These are phyloP conservation scores for Kurtzmaniella fragi DNA, from an alignment of 805 yeast species.

Conservation along the genomic window DNA sequence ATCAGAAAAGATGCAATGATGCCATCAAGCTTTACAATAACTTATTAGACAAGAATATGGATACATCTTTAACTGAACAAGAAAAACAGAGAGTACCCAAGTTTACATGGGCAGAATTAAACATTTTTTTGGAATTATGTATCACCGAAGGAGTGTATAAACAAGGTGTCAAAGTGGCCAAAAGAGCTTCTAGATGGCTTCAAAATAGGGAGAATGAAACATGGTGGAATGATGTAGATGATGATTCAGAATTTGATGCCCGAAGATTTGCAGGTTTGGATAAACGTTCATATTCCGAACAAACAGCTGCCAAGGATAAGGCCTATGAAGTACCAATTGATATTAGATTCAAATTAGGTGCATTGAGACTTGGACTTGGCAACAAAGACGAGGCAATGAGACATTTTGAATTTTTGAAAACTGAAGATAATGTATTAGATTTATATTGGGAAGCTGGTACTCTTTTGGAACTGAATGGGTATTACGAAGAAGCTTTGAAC, in stretches of 20 bases:
- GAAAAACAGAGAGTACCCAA: slow-evolving; percentile 28
- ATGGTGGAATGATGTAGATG: slow-evolving; percentile 60
- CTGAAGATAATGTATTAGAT: slow-evolving; percentile 64
- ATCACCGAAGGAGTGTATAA: slow-evolving; percentile 61
- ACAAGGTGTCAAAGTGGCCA: slow-evolving; percentile 60
- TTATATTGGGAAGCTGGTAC: slow-evolving; percentile 72
- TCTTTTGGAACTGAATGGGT: slow-evolving; percentile 62
- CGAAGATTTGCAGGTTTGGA: slow-evolving; percentile 42
- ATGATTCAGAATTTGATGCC: slow-evolving; percentile 82
- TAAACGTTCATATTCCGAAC: slow-evolving; percentile 17
- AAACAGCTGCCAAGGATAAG: slow-evolving; percentile 13
- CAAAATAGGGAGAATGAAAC: slow-evolving; percentile 59
- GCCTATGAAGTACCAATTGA: slow-evolving; percentile 69
- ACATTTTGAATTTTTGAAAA: slow-evolving; percentile 60
- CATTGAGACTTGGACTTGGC: slow-evolving; percentile 61
- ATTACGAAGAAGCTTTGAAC: slow-evolving; percentile 70
- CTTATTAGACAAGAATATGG: slow-evolving; percentile 56
- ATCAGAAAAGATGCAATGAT: slow-evolving; percentile 59
- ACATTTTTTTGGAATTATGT: slow-evolving; percentile 76
- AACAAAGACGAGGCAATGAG: slow-evolving; percentile 63
- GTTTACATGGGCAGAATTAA: slow-evolving; percentile 87
- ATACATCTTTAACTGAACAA: slow-evolving; percentile 15
- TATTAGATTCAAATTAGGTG: slow-evolving; percentile 76
- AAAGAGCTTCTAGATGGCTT: slow-evolving; percentile 77
- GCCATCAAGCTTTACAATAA: slow-evolving; percentile 69